Evolutionary conservation across 148 eudicot genomes (phyloP).

Genomic region (Vaccinium darrowii): DNA sequence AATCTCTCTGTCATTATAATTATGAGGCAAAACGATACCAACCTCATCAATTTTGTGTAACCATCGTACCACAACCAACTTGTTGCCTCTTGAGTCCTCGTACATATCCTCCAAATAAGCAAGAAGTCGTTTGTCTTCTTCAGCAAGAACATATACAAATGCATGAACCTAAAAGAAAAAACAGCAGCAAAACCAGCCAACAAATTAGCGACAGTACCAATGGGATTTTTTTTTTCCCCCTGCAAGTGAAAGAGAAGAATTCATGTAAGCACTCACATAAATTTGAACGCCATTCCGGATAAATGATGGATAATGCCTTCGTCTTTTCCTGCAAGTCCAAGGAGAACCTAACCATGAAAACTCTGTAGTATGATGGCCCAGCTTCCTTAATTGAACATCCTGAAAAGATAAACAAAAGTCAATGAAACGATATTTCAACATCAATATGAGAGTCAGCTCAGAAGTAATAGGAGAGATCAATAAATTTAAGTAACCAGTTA

Average conservation of each 20-base stretch:
- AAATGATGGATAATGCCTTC: slow-evolving; percentile 62
- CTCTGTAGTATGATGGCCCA: slow-evolving; percentile 28
- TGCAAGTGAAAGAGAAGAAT: background rate
- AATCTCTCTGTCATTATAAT: slow-evolving; percentile 81
- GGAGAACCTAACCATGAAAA: slow-evolving; percentile 67
- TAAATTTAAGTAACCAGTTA: background rate
- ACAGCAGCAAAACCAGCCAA: background rate
- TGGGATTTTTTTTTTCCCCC: too few relatives aligned
- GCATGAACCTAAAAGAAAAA: slow-evolving; percentile 49
- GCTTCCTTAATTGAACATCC: slow-evolving; percentile 40
- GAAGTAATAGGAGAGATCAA: background rate
- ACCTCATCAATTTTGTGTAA: slow-evolving; percentile 97
- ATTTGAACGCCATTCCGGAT: slow-evolving; percentile 62
- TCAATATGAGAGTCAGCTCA: background rate
- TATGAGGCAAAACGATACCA: slow-evolving; percentile 76
- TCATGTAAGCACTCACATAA: slow-evolving; percentile 36
- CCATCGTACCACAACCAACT: slow-evolving; percentile 94
- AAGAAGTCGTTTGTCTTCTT: slow-evolving; percentile 67
- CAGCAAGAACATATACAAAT: slow-evolving; percentile 82
- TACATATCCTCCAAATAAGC: slow-evolving; percentile 86
- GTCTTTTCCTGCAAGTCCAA: slow-evolving; percentile 64
- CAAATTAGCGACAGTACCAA: background rate
- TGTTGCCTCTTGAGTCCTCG: slow-evolving; percentile 76
- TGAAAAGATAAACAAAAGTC: slow-evolving; percentile 18
- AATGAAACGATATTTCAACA: background rate